These are phyloP conservation scores for Linum tenue DNA, from an alignment of 345 rosid genomes.

Conservation along the genomic window DNA sequence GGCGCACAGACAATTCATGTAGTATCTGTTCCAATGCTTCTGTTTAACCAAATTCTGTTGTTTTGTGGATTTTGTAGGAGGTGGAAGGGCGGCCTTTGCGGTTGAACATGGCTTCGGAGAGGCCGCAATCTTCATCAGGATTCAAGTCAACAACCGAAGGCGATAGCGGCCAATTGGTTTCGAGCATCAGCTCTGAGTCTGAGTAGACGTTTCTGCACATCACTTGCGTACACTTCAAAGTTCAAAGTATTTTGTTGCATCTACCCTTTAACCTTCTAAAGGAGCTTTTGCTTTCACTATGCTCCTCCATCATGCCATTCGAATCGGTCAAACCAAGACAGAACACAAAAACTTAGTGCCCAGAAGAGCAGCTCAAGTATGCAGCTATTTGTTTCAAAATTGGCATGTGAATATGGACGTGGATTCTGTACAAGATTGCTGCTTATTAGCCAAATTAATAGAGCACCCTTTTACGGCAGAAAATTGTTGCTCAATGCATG, in stretches of 20 bases:
- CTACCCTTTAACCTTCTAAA: no score
- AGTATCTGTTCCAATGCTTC: slow-evolving; percentile 2
- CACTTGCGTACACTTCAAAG: no score
- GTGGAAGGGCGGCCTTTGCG: slow-evolving; percentile 82
- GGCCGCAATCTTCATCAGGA: slow-evolving; percentile 25
- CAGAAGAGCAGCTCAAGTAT: not conserved
- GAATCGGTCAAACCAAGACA: slow-evolving; percentile 6
- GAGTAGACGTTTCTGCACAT: slow-evolving; percentile 15
- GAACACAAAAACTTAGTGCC: slow-evolving; percentile 7
- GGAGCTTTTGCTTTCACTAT: not conserved
- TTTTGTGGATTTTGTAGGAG: slow-evolving; percentile 40
- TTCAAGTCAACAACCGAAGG: slow-evolving; percentile 20
- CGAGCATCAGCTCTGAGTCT: slow-evolving; percentile 39
- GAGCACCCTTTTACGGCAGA: no score
- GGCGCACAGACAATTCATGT: not conserved
- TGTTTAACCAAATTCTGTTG: not conserved
- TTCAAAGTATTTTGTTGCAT: no score
- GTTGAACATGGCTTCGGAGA: slow-evolving; percentile 57
- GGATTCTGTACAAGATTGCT: no score
- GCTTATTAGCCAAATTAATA: no score
- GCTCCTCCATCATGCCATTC: slow-evolving; percentile 1
- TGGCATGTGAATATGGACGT: no score
- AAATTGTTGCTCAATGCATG: no score
- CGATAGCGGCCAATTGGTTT: slow-evolving; percentile 43
- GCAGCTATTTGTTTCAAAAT: not conserved